These are phyloP conservation scores for Arabis hirsuta DNA, from an alignment of 345 rosid genomes.

Conservation along the genomic window DNA sequence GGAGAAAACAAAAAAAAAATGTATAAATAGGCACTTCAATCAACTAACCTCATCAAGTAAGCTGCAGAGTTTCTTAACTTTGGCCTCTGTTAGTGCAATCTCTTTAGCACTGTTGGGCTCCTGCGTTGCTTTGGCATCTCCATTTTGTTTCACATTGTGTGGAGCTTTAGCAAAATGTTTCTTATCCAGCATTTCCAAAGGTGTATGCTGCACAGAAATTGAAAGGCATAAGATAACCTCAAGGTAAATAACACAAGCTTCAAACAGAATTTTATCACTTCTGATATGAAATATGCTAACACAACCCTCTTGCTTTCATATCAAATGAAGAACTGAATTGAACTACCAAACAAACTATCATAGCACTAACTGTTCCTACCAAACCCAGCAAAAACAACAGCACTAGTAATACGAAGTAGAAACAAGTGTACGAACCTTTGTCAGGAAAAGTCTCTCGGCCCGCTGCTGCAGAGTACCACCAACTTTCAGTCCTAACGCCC, in stretches of 20 bases:
- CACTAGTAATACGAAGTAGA: constrained; percentile 1
- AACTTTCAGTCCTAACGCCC: constrained; percentile 85
- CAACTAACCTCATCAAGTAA: constrained; percentile 75
- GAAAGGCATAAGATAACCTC: constrained; percentile 4
- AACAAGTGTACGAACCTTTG: constrained; percentile 60
- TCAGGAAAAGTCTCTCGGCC: constrained; percentile 92
- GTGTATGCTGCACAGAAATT: constrained; percentile 63
- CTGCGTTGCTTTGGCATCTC: constrained; percentile 48
- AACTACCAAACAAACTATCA: constrained; percentile 23
- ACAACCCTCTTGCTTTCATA: constrained; percentile 4
- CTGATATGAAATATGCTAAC: not conserved
- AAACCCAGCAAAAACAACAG: constrained; percentile 2
- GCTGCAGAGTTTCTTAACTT: constrained; percentile 68
- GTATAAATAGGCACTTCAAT: not conserved
- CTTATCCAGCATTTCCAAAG: constrained; percentile 82
- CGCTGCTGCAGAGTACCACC: constrained; percentile 94
- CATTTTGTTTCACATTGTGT: constrained; percentile 60
- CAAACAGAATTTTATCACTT: constrained; percentile 15
- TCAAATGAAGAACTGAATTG: not conserved
- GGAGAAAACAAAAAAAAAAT: not conserved
- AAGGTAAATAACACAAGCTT: constrained; percentile 19
- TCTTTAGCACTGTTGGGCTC: constrained; percentile 61
- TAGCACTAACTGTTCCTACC: not conserved
- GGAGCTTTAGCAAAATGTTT: constrained; percentile 84
- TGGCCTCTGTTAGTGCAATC: constrained; percentile 77